Evolutionary conservation across 148 eudicot genomes (phyloP).

Genomic region (Tetragonia tetragonoides): DNA sequence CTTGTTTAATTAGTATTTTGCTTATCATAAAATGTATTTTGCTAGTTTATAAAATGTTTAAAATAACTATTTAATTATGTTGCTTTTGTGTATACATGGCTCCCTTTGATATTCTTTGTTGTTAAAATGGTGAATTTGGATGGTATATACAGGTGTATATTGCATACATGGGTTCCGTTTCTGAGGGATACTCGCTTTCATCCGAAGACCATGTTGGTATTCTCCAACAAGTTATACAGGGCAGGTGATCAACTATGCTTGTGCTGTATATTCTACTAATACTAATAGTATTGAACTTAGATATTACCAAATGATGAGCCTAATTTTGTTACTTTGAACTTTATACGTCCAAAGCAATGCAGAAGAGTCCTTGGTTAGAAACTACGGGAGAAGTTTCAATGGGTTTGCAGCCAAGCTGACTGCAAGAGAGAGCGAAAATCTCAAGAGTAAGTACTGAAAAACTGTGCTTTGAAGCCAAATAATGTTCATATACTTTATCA

Average conservation of each 20-base stretch:
- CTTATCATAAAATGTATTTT: too few relatives aligned
- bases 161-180: slow-evolving; percentile 28
- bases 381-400: slow-evolving; percentile 38
- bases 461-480: too few relatives aligned
- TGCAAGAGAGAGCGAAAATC: slow-evolving; percentile 29
- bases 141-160: slow-evolving; percentile 27
- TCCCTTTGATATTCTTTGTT: too few relatives aligned
- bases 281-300: neutral
- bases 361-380: slow-evolving; percentile 29
- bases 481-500: neutral
- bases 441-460: slow-evolving; percentile 18
- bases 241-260: slow-evolving; percentile 7
- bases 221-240: slow-evolving; percentile 27
- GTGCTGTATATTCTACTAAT: neutral
- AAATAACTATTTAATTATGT: too few relatives aligned
- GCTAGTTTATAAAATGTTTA: too few relatives aligned
- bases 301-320: neutral
- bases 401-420: slow-evolving; percentile 45
- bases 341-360: slow-evolving; percentile 6
- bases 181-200: slow-evolving; percentile 17
- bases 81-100: too few relatives aligned
- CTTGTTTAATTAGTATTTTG: too few relatives aligned
- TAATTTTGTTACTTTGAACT: neutral
- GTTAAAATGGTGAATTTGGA: neutral
- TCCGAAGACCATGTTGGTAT: slow-evolving; percentile 17